Evolutionary conservation across 148 eudicot genomes (phyloP), one percentile per base, ranked within the genome.

Genomic region (Chenopodium suecicum): DNA sequence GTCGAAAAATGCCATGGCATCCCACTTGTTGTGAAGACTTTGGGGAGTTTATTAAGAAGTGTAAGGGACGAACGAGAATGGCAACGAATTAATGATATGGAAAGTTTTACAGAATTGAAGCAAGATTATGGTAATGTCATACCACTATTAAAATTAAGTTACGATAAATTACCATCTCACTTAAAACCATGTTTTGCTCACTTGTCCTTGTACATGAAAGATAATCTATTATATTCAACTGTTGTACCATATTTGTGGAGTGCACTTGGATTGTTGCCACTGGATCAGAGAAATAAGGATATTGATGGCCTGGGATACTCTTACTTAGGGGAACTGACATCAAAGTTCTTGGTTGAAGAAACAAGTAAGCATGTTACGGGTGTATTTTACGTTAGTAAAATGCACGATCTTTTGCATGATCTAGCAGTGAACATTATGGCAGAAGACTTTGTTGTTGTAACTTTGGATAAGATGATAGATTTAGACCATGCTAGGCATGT

Each of bases 371-470:
- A n/a, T n/a, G n/a, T n/a, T n/a, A n/a, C n/a, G n/a, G n/a, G n/a
- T n/a, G n/a, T n/a, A n/a, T n/a, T n/a, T n/a, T n/a, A n/a, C n/a
- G n/a, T n/a, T n/a, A n/a, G 50, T 47, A 86, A 85, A 73, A 84
- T 89, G 64, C 91, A 90, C 73, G 82, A 83, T 78, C 89, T 87
- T 32, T 82, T 87, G 27, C 90, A 85, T 44, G 93, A 89, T 76
- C 76, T 90, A 10, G 90, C 90, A 13, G 46, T 41, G 23, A 81
- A 83, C 19, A 87, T 90, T 14, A 56, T 87, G 0, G 88, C 84
- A 13, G 54, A 83, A 16, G 91, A 90, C 74, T 80, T 74, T 44
- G 66, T 63, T 2, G 79, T 82, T 65, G 73, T 88, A 41, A 86
- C 85, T 69, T 22, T n/a, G 12, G 34, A 48, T 37, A 52, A 78